Evolutionary conservation across 129 eudicot genomes (phyloP).

Genomic region (Mikania micrantha): DNA sequence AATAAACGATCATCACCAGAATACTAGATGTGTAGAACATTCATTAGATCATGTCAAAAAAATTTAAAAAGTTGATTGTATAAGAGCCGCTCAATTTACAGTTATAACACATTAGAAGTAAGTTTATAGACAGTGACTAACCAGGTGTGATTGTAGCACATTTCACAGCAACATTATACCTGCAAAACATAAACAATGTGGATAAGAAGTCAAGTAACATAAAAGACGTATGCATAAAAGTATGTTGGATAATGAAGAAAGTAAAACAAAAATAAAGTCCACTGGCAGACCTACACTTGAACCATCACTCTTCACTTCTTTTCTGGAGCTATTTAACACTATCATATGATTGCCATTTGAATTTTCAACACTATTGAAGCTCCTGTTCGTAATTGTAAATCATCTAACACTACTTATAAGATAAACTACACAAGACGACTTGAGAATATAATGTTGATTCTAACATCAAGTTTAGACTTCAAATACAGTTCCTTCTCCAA

Average conservation of each 20-base stretch:
- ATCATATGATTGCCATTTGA: not conserved
- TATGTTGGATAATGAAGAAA: not conserved
- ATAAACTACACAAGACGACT: conserved; percentile 2
- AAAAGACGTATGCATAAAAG: not conserved
- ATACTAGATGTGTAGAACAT: not conserved
- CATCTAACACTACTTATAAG: too few relatives aligned
- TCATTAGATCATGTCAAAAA: not conserved
- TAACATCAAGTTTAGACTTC: not conserved
- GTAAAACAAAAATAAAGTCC: not conserved
- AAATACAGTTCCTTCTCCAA: conserved; percentile 10
- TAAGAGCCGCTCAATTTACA: not conserved
- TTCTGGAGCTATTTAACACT: conserved; percentile 7
- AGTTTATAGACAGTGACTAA: conserved; percentile 24
- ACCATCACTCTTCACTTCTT: not conserved
- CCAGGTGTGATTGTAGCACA: conserved; percentile 99
- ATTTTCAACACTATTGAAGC: not conserved
- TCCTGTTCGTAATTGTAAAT: too few relatives aligned
- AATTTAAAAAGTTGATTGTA: not conserved
- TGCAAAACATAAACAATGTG: conserved; percentile 18
- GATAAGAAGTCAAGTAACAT: conserved; percentile 5
- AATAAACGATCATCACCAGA: not conserved
- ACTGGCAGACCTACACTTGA: not conserved
- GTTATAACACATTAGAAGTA: not conserved
- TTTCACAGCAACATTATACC: conserved; percentile 96
- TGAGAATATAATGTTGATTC: not conserved